phyloP scores from a whole-genome alignment of 2,329 filamentous ascomycete species.

The Curvularia spicifera region DNA sequence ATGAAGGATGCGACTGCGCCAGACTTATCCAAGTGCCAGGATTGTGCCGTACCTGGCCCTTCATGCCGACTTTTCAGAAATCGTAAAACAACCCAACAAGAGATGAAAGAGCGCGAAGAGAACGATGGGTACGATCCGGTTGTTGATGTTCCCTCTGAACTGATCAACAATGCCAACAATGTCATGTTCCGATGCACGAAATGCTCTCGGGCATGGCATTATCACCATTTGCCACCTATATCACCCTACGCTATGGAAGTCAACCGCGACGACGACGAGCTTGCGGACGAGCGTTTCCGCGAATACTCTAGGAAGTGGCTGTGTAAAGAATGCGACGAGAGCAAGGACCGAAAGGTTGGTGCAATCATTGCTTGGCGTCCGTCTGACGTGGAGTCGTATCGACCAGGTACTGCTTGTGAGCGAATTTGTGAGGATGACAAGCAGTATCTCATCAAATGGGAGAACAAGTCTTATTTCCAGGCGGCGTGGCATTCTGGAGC shows the following conservation, averaged over 20 bases:
- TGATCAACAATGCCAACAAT: constrained; percentile 77
- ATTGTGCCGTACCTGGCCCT: constrained; percentile 68
- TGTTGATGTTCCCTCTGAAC: constrained; percentile 63
- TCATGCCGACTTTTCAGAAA: constrained; percentile 78
- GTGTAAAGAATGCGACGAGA: constrained; percentile 77
- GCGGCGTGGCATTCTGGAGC: constrained; percentile 86
- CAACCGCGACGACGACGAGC: constrained; percentile 54
- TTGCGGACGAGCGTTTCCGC: constrained; percentile 67
- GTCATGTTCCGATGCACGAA: constrained; percentile 81
- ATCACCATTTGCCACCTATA: constrained; percentile 74
- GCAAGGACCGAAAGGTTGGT: constrained; percentile 68
- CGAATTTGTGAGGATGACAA: constrained; percentile 76
- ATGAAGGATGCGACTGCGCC: constrained; percentile 75
- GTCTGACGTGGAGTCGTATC: constrained; percentile 62
- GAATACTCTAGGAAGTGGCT: constrained; percentile 79
- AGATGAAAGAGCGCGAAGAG: constrained; percentile 80
- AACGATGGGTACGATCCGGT: constrained; percentile 82
- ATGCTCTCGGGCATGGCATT: constrained; percentile 83
- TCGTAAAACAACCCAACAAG: constrained; percentile 76
- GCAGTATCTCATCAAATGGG: constrained; percentile 93
- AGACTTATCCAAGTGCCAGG: constrained; percentile 72
- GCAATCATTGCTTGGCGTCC: constrained; percentile 90
- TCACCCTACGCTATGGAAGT: constrained; percentile 53
- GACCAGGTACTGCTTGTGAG: constrained; percentile 59
- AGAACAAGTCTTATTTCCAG: constrained; percentile 77